Percentiles rank a stretch among this genome's conserved stretches.
Evolutionary conservation across 2,329 filamentous ascomycete species (phyloP).

Genomic region (Aspergillus amoenus): DNA sequence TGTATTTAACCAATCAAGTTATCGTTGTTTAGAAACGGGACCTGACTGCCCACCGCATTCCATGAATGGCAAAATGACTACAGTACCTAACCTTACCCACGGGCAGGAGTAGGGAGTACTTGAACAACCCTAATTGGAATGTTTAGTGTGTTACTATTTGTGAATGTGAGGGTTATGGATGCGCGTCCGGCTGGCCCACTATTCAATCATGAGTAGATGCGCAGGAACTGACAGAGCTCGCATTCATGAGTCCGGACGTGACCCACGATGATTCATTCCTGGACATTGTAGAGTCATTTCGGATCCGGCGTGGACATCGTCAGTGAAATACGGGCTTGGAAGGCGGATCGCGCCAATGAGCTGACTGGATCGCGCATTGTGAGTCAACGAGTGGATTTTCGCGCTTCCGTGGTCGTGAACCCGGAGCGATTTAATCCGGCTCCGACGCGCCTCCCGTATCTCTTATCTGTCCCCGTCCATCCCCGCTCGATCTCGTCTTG

Average conservation of each 20-base stretch:
- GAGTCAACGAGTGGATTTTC: conserved; percentile 10
- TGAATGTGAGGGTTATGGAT: too few species aligned
- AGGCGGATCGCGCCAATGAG: background rate
- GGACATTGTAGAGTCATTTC: background rate
- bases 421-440: background rate
- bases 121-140: too few species aligned
- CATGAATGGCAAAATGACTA: too few species aligned
- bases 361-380: background rate
- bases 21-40: too few species aligned
- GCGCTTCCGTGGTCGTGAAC: background rate
- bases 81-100: too few species aligned
- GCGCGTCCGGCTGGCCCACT: background rate
- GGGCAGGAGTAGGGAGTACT: too few species aligned
- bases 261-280: background rate
- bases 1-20: too few species aligned
- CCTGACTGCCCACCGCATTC: too few species aligned
- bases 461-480: conserved; percentile 11
- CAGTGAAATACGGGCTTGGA: background rate
- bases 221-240: background rate
- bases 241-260: background rate
- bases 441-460: conserved; percentile 5
- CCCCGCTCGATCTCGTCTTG: background rate
- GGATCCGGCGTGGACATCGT: background rate
- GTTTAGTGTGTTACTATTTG: too few species aligned
- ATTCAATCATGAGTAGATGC: background rate